Base-by-base conservation (phyloP, 345 rosid species). In the Populus pruinosa region DNA sequence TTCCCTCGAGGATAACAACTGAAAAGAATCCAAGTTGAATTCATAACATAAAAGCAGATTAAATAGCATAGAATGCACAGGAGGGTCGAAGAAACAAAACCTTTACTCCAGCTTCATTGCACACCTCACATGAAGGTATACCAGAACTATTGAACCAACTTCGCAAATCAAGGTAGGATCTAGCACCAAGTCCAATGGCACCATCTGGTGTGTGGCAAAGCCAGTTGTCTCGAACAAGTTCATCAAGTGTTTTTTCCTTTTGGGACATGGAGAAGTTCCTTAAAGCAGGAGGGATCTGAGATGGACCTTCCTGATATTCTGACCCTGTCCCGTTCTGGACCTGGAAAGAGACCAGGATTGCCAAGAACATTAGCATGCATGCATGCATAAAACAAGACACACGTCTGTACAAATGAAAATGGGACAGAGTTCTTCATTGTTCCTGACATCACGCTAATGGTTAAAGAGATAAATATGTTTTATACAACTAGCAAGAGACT, bases 41-140 rank as follows among this genome's bases (percentile, higher is more conserved):
- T n/a, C 33, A 53, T 23, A 6, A 55, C 29, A 25, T 49, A 59
- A 71, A 29, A 38, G 36, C 20, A 44, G 35, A 53, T 27, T 33
- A 59, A 41, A 56, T 49, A 75, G 73, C 23, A 67, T 25, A 44
- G 17, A 14, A 27, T 27, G 12, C 59, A 38, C 35, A 20, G 20
- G 29, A 23, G 43, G 36, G 25, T 49, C 41, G 69, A 70, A 70
- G 62, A 49, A 71, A 76, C 7, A 76, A 71, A 74, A 93, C 99
- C 98, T 96, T 96, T 43, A 96, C 74, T 36, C 90, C 97, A 79
- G 94, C 92, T 86, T 93, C 99, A 31, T 91, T 93, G 87, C 99
- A 96, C 63, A 96, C 91, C 85, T 90, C 90, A 64, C 99, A 96
- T 12, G 90, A 82, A 78, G 97, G 92, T 84, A 86, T 85, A 70